Conservation (phyloP, 2,329 filamentous ascomycete genomes). For the Polytolypa hystricis region DNA sequence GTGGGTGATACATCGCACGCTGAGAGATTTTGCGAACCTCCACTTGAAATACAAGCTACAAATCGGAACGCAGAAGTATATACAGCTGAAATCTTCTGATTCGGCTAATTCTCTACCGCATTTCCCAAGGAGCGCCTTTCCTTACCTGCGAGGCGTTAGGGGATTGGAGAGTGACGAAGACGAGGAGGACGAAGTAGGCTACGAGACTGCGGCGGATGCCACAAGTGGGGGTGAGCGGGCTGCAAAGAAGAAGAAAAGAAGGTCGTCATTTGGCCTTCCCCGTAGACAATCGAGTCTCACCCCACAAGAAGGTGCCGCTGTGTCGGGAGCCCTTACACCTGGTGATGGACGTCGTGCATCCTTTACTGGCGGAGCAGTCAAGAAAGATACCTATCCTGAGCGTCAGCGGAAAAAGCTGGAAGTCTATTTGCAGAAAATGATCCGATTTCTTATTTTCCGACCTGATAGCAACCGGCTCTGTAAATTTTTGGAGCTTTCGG, state of each 20-base stretch:
- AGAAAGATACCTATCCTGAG: slow-evolving; percentile 57
- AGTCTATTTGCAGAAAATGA: slow-evolving; percentile 83
- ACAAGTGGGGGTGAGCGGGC: slow-evolving; percentile 57
- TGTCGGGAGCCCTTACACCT: slow-evolving; percentile 22
- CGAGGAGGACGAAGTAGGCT: slow-evolving; percentile 42
- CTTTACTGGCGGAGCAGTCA: slow-evolving; percentile 22
- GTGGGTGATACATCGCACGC: slow-evolving; percentile 80
- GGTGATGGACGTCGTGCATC: slow-evolving; percentile 31
- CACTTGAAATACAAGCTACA: slow-evolving; percentile 90
- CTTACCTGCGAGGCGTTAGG: slow-evolving; percentile 72
- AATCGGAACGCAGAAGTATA: slow-evolving; percentile 70
- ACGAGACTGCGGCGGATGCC: slow-evolving; percentile 48
- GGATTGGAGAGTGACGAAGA: slow-evolving; percentile 75
- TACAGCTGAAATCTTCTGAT: slow-evolving; percentile 58
- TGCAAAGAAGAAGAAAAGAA: slow-evolving; percentile 39
- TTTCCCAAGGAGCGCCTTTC: slow-evolving; percentile 81
- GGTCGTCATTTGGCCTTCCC: slow-evolving; percentile 46
- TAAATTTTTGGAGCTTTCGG: slow-evolving; percentile 90
- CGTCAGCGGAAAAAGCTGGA: slow-evolving; percentile 77
- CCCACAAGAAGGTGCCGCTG: slow-evolving; percentile 29
- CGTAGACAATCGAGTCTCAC: slow-evolving; percentile 48
- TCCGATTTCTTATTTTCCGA: slow-evolving; percentile 92
- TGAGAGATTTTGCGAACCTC: slow-evolving; percentile 82
- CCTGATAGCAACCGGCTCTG: slow-evolving; percentile 92
- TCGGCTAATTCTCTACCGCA: slow-evolving; percentile 69